Evolutionary conservation across 2,329 filamentous ascomycete species (phyloP).

Genomic region (Emmonsiellopsis sp.): DNA sequence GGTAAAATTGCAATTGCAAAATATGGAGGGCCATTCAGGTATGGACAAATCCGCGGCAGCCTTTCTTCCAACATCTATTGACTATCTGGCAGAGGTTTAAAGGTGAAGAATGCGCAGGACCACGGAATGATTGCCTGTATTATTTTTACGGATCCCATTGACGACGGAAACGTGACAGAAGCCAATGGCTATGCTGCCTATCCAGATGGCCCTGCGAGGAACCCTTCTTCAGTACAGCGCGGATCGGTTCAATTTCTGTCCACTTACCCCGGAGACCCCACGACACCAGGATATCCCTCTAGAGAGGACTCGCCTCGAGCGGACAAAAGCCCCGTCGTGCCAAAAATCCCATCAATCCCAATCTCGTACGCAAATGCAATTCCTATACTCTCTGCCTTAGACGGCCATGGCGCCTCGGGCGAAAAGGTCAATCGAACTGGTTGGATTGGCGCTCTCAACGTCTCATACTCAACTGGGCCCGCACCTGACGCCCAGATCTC

Average conservation of each 20-base stretch:
- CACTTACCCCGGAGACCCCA: slow-evolving; percentile 19
- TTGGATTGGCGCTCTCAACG: slow-evolving; percentile 26
- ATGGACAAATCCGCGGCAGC: background rate
- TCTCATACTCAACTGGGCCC: slow-evolving; percentile 23
- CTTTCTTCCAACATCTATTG: background rate
- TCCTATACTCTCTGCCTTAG: slow-evolving; percentile 22
- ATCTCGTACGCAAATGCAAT: slow-evolving; percentile 23
- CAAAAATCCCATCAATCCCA: slow-evolving; percentile 27
- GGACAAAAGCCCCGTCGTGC: slow-evolving; percentile 19
- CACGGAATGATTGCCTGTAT: slow-evolving; percentile 37
- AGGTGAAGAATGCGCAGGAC: slow-evolving; percentile 41
- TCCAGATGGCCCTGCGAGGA: slow-evolving; percentile 34
- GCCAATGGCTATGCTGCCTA: slow-evolving; percentile 39
- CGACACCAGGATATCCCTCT: slow-evolving; percentile 25
- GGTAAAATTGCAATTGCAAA: slow-evolving; percentile 42
- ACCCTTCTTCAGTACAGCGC: slow-evolving; percentile 38
- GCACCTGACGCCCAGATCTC: slow-evolving; percentile 18
- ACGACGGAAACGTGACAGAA: slow-evolving; percentile 40
- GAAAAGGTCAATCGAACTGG: slow-evolving; percentile 23
- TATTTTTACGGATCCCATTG: slow-evolving; percentile 38
- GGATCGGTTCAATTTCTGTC: slow-evolving; percentile 33
- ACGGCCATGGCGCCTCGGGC: slow-evolving; percentile 24
- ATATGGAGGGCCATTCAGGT: slow-evolving; percentile 35
- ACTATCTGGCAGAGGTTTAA: slow-evolving; percentile 28
- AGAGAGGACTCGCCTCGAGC: slow-evolving; percentile 18